These are phyloP conservation scores for Echeveria elegans DNA, from an alignment of 164 flowering plant species.

Conservation along the genomic window DNA sequence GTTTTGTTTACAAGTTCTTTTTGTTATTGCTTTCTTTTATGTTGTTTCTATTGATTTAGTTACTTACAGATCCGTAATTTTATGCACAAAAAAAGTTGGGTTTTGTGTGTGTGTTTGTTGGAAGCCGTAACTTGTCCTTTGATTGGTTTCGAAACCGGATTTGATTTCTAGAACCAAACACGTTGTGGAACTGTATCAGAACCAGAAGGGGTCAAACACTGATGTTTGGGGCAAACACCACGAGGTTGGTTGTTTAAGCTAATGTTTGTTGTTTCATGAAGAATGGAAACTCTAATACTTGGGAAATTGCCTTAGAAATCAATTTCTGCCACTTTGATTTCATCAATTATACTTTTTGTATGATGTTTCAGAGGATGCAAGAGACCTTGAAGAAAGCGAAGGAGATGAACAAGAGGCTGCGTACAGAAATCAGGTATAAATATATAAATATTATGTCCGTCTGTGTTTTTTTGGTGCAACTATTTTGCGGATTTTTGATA, in stretches of 20 bases:
- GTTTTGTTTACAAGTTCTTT: no score
- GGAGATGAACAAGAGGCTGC: constrained; percentile 22
- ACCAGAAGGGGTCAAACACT: constrained; percentile 15
- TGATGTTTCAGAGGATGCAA: constrained; percentile 22
- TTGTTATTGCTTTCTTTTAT: no score
- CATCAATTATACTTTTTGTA: background rate
- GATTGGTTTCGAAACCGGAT: background rate
- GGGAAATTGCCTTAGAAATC: background rate
- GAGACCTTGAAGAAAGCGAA: constrained; percentile 21
- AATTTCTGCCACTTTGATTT: background rate
- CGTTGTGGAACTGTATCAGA: constrained; percentile 36
- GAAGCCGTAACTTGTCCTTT: background rate
- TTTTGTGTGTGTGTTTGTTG: background rate
- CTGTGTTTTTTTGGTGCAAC: no score
- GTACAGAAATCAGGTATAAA: constrained; percentile 20
- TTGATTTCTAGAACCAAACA: constrained; percentile 24
- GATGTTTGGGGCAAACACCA: constrained; percentile 35
- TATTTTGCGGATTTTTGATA: background rate
- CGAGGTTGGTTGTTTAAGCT: constrained; percentile 15
- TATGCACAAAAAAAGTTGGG: no score
- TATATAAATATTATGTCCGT: no score
- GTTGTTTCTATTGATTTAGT: no score
- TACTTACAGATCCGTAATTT: no score
- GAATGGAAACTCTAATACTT: background rate
- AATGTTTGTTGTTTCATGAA: background rate